A percentile compares a stretch with the other conserved stretches of the same genome.
Conservation (phyloP, 1,139 yeast genomes). For the Hansenula lynferdii region DNA sequence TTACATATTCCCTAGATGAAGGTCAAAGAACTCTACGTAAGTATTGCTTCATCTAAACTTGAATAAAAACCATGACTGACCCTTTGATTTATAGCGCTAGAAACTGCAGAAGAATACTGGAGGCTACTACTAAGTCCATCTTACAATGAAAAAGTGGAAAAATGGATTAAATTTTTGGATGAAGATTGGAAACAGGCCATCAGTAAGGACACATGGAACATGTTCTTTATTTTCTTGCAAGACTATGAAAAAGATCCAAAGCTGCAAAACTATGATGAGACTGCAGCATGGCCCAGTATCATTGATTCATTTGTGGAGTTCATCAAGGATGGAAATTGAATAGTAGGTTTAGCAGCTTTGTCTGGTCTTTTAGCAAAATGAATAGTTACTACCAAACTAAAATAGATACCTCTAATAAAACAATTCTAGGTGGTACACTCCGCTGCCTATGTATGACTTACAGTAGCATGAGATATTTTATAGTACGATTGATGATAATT, state of each 20-base stretch:
- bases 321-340: conserved; percentile 24
- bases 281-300: conserved; percentile 89
- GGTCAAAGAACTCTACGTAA: conserved; percentile 51
- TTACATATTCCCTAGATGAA: conserved; percentile 58
- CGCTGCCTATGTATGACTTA: no score
- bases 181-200: conserved; percentile 40
- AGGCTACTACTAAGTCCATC: conserved; percentile 44
- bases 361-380: no score
- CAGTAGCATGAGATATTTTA: no score
- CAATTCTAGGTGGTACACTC: no score
- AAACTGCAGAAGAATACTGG: conserved; percentile 79
- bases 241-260: conserved; percentile 49
- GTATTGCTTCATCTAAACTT: background rate
- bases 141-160: conserved; percentile 32
- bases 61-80: no score
- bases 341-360: no score
- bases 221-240: conserved; percentile 65
- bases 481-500: no score
- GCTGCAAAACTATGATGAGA: conserved; percentile 60
- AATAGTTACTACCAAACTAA: background rate
- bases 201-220: conserved; percentile 77
- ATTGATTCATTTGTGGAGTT: conserved; percentile 81
- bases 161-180: conserved; percentile 48
- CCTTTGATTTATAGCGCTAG: conserved; percentile 26
- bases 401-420: no score